Base-by-base conservation (phyloP, 345 rosid genomes). In the Ceriops decandra region DNA sequence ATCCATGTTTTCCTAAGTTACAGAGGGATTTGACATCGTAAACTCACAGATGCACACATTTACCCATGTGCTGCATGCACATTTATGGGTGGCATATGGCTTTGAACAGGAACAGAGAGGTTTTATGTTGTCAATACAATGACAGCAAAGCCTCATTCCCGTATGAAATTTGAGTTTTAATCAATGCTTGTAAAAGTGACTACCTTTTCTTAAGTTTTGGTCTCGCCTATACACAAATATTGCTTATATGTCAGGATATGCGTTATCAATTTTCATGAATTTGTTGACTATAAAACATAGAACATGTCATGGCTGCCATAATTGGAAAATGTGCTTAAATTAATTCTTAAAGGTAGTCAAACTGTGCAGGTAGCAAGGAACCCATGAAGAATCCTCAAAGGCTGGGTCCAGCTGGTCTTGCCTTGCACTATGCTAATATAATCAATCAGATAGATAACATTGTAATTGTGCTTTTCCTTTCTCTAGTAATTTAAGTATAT, bases 391-490 rank as follows among this genome's bases (percentile, higher is more conserved):
- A 63, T 72, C 74, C 76, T 68, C 83, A 77, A 75, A 86, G 79
- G 78, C 72, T 93, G 76, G 98, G 98, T 68, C 73, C 81, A 68
- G 88, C 91, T 73, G 96, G 95, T 69, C 98, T 91, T 72, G 92
- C 95, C 13, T 75, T 91, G 76, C 96, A 93, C 66, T 91, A 91
- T 72, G 98, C 98, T 58, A 87, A 85, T 66, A 72, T 91, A 31
- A 77, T 93, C 68, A 61, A 78, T 73, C 98, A 84, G 83, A 86
- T 93, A 63, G 98, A 93, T 73, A 82, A 81, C 68, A 84, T 89
- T 57, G 98, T 93, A 74, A 84, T 96, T 82, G 13, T 63, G 27
- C 20, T 52, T 15, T 52, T 59, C 28, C 20, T 52, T 38, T 61
- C 56, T 46, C 36, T 19, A 9, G 28, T 17, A 22, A 33, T 60